Evolutionary conservation across 139 green algal genomes (phyloP).

Genomic region (Parachlorella kessleri): DNA sequence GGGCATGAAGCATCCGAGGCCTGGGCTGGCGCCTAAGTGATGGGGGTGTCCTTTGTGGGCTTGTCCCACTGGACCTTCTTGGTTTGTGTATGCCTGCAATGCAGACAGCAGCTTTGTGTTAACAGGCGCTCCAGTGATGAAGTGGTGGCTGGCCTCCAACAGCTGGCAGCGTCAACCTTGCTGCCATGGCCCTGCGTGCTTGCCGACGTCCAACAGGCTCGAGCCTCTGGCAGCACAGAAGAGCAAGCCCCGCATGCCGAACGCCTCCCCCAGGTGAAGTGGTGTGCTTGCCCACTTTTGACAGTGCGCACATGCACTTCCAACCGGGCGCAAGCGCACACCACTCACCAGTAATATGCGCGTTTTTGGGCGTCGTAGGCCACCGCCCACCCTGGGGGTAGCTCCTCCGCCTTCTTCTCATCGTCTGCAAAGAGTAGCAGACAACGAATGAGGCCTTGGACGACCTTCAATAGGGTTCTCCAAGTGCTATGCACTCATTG

Average conservation of each 20-base stretch:
- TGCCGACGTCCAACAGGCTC: no score
- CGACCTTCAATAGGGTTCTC: no score
- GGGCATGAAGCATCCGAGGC: no score
- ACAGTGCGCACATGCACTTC: neutral
- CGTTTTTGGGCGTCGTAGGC: conserved; percentile 61
- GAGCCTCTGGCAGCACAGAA: neutral
- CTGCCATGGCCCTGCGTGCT: no score
- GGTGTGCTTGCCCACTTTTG: neutral
- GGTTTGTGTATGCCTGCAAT: conserved; percentile 59
- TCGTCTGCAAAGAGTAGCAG: neutral
- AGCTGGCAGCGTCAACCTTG: no score
- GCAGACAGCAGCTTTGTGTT: neutral
- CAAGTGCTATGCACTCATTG: no score
- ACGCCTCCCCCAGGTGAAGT: neutral
- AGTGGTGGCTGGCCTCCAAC: neutral
- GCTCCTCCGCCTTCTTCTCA: conserved; percentile 14
- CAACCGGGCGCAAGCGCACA: neutral
- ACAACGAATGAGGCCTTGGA: no score
- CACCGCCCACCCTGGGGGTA: conserved; percentile 73
- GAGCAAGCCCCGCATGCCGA: neutral
- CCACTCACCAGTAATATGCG: conserved; percentile 67
- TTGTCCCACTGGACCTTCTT: conserved; percentile 79
- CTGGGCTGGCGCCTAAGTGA: no score
- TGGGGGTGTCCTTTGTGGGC: conserved; percentile 57
- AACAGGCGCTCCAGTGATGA: neutral